phyloP scores from a whole-genome alignment of 2,329 filamentous ascomycete genomes.

The Colletotrichum truncatum region DNA sequence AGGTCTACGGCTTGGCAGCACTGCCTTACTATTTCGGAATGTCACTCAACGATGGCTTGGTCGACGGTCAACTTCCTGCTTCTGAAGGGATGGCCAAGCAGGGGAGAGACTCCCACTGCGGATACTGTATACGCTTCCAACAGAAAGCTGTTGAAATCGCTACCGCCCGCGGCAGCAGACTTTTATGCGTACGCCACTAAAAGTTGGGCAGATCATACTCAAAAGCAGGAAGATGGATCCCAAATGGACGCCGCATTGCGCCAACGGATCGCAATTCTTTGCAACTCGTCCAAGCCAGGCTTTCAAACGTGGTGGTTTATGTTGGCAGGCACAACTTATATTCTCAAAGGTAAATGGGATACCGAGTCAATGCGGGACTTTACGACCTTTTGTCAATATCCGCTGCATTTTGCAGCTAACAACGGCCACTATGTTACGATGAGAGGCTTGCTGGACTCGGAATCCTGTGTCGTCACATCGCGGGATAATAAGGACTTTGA shows the following conservation, averaged over 20 bases:
- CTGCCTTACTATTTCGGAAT: not conserved
- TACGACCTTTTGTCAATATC: not conserved
- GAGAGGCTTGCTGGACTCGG: not conserved
- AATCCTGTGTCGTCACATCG: not conserved
- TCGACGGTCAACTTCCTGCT: not conserved
- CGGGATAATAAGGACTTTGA: not conserved
- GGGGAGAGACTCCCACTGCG: not conserved
- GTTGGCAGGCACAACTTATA: not conserved
- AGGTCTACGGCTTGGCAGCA: not conserved
- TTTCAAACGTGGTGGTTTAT: slow-evolving; percentile 11
- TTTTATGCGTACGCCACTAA: not conserved
- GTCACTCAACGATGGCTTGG: not conserved
- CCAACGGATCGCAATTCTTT: not conserved
- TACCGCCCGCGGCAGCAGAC: not conserved
- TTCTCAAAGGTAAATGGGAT: not conserved
- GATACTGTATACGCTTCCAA: not conserved
- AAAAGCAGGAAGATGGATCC: not conserved
- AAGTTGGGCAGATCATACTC: not conserved
- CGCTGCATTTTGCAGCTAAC: not conserved
- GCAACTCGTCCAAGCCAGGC: not conserved
- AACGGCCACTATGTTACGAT: not conserved
- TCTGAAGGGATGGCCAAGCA: not conserved
- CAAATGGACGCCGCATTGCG: not conserved
- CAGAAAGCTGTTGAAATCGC: not conserved
- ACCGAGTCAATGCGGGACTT: no score